phyloP scores from a whole-genome alignment of 2,329 filamentous ascomycete species.

The Pseudocercospora ulei region DNA sequence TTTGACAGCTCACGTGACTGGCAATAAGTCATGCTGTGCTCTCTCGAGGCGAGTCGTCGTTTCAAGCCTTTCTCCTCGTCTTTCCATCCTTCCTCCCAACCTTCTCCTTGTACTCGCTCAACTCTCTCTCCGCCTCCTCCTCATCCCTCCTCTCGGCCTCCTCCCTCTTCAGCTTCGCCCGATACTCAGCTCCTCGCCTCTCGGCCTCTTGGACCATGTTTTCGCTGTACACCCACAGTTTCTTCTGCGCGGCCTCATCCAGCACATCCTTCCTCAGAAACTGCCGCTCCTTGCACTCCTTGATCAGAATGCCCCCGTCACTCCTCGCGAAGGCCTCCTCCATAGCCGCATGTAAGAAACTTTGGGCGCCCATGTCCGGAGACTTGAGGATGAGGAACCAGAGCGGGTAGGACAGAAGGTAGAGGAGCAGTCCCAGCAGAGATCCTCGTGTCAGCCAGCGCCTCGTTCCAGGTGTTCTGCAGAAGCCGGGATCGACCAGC shows the following conservation, averaged over 20 bases:
- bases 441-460: constrained; percentile 80
- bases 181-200: constrained; percentile 60
- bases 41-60: no score
- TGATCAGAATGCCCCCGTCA: constrained; percentile 62
- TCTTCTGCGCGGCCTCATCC: constrained; percentile 70
- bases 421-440: constrained; percentile 66
- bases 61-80: constrained; percentile 18
- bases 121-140: constrained; percentile 30
- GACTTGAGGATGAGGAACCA: constrained; percentile 87
- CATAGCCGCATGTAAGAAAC: constrained; percentile 76
- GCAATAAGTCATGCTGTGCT: no score
- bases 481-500: constrained; percentile 75
- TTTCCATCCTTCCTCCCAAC: constrained; percentile 30
- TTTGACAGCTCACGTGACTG: no score
- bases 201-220: constrained; percentile 71
- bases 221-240: constrained; percentile 83
- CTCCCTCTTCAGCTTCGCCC: constrained; percentile 50
- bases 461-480: constrained; percentile 75
- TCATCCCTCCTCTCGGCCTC: constrained; percentile 34
- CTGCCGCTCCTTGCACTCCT: constrained; percentile 74
- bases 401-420: constrained; percentile 66
- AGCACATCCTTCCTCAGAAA: constrained; percentile 61
- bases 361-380: constrained; percentile 72
- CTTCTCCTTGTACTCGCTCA: constrained; percentile 32
- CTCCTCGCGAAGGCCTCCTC: constrained; percentile 59